Conservation (phyloP, 1,284 basidiomycete genomes). For the Pyrrhoderma lamaoense region DNA sequence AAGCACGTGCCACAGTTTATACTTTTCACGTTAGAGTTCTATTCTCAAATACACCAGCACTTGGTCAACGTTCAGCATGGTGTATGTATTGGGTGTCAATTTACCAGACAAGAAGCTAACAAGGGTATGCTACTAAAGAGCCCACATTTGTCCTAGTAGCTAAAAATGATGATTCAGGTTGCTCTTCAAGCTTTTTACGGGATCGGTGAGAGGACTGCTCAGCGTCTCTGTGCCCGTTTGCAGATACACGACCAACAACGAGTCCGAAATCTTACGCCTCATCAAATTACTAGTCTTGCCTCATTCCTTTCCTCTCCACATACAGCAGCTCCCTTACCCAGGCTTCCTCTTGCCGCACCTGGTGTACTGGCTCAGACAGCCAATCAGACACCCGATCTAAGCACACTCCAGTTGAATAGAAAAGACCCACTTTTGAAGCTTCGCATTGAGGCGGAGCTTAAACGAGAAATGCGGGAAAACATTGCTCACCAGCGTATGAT, state of each 20-base stretch:
- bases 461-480: constrained; percentile 74
- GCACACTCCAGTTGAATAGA: constrained; percentile 24
- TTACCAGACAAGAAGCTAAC: constrained; percentile 63
- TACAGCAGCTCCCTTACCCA: constrained; percentile 54
- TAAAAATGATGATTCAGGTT: constrained; percentile 44
- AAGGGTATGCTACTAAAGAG: constrained; percentile 59
- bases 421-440: constrained; percentile 61
- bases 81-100: constrained; percentile 72
- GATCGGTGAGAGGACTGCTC: constrained; percentile 65
- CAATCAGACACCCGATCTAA: constrained; percentile 34
- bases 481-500: constrained; percentile 87
- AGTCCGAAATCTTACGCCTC: constrained; percentile 68
- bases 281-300: constrained; percentile 77
- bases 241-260: constrained; percentile 78
- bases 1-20: constrained; percentile 22
- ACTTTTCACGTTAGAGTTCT: constrained; percentile 13
- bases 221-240: constrained; percentile 80
- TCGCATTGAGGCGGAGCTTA: constrained; percentile 78
- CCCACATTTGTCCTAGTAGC: too few relatives aligned
- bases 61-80: constrained; percentile 36
- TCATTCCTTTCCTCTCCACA: constrained; percentile 84
- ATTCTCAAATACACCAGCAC: neutral
- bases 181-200: constrained; percentile 84
- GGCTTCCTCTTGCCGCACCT: constrained; percentile 53
- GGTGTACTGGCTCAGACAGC: constrained; percentile 26